Evolutionary conservation across 805 yeast species (phyloP), one percentile per base, ranked within the genome.

Genomic region (Myxozyma lipomycoides): DNA sequence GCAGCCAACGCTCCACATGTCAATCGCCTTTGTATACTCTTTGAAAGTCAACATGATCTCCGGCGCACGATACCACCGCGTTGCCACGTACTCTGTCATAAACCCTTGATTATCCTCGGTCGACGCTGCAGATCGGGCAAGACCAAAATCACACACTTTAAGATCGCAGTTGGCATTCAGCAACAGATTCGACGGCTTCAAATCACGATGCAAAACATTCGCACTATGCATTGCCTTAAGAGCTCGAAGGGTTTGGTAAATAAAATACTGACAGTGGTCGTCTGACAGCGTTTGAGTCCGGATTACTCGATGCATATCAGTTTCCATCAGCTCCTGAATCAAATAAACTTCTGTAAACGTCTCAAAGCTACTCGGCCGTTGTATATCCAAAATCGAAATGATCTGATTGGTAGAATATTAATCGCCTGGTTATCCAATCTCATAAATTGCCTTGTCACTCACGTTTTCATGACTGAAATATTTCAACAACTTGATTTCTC

Each of bases 11-110:
- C 95, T 84, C 98, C 98, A 91, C 28, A 91, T 81, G 69, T 91
- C 98, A 63, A 91, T 91, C 32, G 96, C 96, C 35, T 91, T 86
- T 23, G 96, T 86, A 70, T 91, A 91, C 62, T 85, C 87, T 57
- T 89, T 91, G 62, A 90, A 88, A 12, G 96, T 88, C 44, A 91
- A 76, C 98, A 91, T 91, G 66, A 91, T 89, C 63, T 91, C 98
- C 0, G 98, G 98, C 0, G 98, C 98, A 49, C 98, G 75, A 68
- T 91, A 91, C 97, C 98, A 91, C 59, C 98, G 74, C 2, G 98
- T 91, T 7, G 98, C 98, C 40, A 91, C 98, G 66, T 91, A 91
- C 68, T 91, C 98, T 2, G 98, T 91, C 95, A 91, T 84, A 66
- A 82, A 82, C 3, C 87, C 88, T 54, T 80, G 77, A 64, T 81